These are phyloP conservation scores for Cladosporium colombiae DNA, from an alignment of 2,329 filamentous ascomycete genomes.

Conservation along the genomic window DNA sequence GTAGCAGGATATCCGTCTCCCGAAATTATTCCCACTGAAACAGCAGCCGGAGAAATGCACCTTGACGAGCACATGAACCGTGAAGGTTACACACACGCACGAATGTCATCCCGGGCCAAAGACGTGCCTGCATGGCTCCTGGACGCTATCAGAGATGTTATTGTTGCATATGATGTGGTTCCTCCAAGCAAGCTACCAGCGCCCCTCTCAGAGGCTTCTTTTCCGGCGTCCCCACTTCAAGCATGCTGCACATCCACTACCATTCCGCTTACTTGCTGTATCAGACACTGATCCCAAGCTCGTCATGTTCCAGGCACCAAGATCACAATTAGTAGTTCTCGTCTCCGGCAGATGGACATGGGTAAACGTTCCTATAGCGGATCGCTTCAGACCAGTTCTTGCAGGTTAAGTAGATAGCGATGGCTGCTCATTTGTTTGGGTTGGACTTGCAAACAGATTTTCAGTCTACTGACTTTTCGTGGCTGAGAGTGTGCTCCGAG, in stretches of 20 bases:
- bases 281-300: background rate
- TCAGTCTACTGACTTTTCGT: background rate
- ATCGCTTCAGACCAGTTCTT: background rate
- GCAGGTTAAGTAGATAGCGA: background rate
- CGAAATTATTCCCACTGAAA: background rate
- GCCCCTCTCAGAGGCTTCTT: background rate
- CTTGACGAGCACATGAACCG: background rate
- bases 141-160: background rate
- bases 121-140: background rate
- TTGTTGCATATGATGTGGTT: background rate
- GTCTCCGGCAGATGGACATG: background rate
- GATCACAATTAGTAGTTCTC: conserved; percentile 1
- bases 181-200: background rate
- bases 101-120: background rate
- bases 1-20: background rate
- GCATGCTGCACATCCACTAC: background rate
- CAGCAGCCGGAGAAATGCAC: background rate
- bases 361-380: background rate
- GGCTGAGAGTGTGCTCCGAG: background rate
- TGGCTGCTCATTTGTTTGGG: background rate
- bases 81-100: background rate
- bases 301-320: background rate
- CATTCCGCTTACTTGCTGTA: background rate
- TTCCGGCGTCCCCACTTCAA: background rate
- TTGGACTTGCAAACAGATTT: background rate